phyloP scores from a whole-genome alignment of 345 rosid genomes.

The Pistacia atlantica region DNA sequence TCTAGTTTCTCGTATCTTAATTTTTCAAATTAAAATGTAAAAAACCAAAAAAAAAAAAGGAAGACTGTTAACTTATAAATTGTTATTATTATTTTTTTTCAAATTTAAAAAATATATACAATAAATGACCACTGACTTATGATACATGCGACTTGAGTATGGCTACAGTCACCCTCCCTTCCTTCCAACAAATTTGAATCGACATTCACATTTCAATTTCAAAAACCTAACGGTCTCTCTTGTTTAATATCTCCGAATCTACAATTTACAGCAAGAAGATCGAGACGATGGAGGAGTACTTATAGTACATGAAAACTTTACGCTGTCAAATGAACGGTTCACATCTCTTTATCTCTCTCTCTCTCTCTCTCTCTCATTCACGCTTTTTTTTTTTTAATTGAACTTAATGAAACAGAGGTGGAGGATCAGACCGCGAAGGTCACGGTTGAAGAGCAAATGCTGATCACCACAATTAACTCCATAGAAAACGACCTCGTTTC shows the following conservation, averaged over 20 bases:
- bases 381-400: too few relatives aligned
- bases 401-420: constrained; percentile 43
- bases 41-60: too few relatives aligned
- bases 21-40: too few relatives aligned
- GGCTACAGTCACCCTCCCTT: too few relatives aligned
- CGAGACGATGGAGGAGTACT: constrained; percentile 72
- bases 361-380: neutral
- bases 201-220: too few relatives aligned
- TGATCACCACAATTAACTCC: constrained; percentile 49
- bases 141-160: too few relatives aligned
- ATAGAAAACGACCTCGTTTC: constrained; percentile 57
- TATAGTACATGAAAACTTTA: constrained; percentile 74
- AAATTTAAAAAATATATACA: too few relatives aligned
- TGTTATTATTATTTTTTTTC: too few relatives aligned
- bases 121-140: too few relatives aligned
- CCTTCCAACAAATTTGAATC: too few relatives aligned
- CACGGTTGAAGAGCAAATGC: constrained; percentile 72
- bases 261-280: neutral
- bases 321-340: constrained; percentile 75
- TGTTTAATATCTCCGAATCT: neutral
- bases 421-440: constrained; percentile 84
- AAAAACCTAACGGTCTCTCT: neutral
- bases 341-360: neutral
- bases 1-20: too few relatives aligned
- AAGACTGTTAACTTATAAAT: too few relatives aligned